A percentile compares a stretch with the other conserved stretches of the same genome.
These are phyloP conservation scores for Botrytis byssoidea DNA, from an alignment of 2,329 filamentous ascomycete genomes.

Conservation along the genomic window DNA sequence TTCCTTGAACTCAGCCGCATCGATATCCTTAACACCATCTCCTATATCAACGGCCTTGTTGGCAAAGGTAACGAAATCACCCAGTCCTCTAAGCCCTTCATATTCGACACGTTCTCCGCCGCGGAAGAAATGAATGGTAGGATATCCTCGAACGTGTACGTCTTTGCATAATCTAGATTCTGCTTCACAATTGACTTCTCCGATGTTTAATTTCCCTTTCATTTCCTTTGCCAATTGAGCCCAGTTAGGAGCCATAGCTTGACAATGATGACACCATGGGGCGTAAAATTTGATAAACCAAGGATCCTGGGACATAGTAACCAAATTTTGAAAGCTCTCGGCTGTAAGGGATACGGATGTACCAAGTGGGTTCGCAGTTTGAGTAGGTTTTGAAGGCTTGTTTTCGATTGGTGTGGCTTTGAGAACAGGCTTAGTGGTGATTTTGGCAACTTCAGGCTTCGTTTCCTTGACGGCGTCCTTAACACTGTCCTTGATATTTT, in stretches of 20 bases:
- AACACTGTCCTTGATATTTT: not conserved
- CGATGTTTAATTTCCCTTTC: slow-evolving; percentile 85
- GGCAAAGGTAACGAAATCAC: slow-evolving; percentile 83
- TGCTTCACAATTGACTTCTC: slow-evolving; percentile 91
- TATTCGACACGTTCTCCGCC: slow-evolving; percentile 92
- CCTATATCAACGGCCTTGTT: slow-evolving; percentile 80
- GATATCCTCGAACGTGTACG: slow-evolving; percentile 73
- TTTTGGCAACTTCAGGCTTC: slow-evolving; percentile 16
- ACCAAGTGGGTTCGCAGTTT: slow-evolving; percentile 71
- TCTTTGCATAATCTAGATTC: slow-evolving; percentile 92
- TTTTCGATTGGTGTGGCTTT: slow-evolving; percentile 43
- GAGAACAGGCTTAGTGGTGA: slow-evolving; percentile 20
- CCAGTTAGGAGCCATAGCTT: slow-evolving; percentile 90
- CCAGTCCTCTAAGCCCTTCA: slow-evolving; percentile 83
- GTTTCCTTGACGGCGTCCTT: slow-evolving; percentile 2
- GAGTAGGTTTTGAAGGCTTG: slow-evolving; percentile 47
- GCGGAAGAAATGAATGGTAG: slow-evolving; percentile 89
- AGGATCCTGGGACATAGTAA: slow-evolving; percentile 83
- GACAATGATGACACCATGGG: slow-evolving; percentile 95
- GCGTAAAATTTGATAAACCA: slow-evolving; percentile 99
- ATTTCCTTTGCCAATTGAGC: slow-evolving; percentile 85
- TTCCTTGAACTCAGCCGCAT: slow-evolving; percentile 71
- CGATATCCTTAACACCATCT: slow-evolving; percentile 76
- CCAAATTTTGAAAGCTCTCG: slow-evolving; percentile 80
- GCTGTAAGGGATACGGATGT: slow-evolving; percentile 72